These are phyloP conservation scores for Plantago lanceolata DNA, from an alignment of 305 asterid species.

Conservation along the genomic window DNA sequence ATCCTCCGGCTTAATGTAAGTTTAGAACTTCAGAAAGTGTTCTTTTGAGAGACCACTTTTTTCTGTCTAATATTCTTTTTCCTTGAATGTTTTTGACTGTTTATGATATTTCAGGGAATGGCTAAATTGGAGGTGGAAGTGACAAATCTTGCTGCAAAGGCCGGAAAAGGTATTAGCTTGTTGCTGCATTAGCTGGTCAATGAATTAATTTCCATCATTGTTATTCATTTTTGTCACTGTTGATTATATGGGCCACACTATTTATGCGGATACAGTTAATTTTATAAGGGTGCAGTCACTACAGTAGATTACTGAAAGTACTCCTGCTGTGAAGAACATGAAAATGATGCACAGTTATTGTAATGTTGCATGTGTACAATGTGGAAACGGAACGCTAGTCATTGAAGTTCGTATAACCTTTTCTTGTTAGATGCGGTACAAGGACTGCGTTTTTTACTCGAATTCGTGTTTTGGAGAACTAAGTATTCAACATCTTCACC, in stretches of 20 bases:
- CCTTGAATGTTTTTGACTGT: constrained; percentile 1
- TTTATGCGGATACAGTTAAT: constrained; percentile 14
- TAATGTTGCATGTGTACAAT: constrained; percentile 15
- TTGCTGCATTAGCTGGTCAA: constrained; percentile 25
- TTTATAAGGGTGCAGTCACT: constrained; percentile 21
- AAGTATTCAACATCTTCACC: constrained; percentile 1
- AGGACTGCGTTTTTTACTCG: neutral
- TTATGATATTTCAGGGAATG: constrained; percentile 47
- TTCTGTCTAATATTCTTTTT: constrained; percentile 12
- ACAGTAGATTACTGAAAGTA: constrained; percentile 15
- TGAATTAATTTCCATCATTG: constrained; percentile 11
- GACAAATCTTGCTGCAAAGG: constrained; percentile 98
- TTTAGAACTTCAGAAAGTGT: no score
- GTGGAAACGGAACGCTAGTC: constrained; percentile 1
- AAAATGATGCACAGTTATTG: constrained; percentile 12
- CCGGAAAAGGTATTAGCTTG: constrained; percentile 81
- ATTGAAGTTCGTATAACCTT: neutral
- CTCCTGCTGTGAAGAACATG: constrained; percentile 16
- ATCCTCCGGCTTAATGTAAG: no score
- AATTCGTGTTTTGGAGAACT: constrained; percentile 21
- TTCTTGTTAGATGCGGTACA: neutral
- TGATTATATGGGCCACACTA: constrained; percentile 14
- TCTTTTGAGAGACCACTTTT: no score
- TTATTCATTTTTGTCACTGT: constrained; percentile 17
- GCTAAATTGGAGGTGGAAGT: constrained; percentile 99